Conservation (phyloP, 169 alveolate genomes). For the Cyclospora cayetanensis region DNA sequence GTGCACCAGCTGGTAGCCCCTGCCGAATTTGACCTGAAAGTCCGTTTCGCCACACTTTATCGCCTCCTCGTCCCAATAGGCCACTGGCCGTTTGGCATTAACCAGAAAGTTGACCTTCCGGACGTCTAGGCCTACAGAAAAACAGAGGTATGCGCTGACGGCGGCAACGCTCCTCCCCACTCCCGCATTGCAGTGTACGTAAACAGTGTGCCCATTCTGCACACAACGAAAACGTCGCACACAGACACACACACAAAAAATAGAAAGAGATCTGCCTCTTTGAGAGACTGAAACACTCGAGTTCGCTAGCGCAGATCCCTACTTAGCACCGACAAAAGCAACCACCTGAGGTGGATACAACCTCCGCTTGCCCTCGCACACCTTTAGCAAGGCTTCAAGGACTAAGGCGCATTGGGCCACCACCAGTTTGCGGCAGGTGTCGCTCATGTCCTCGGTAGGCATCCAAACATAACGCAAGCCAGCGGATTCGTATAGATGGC, state of each 20-base stretch:
- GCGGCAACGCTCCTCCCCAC: conserved; percentile 74
- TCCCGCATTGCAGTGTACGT: conserved; percentile 75
- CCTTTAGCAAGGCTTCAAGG: conserved; percentile 40
- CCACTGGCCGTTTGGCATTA: conserved; percentile 69
- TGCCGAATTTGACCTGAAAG: conserved; percentile 62
- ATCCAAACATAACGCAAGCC: conserved; percentile 70
- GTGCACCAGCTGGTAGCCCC: background rate
- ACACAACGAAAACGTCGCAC: background rate
- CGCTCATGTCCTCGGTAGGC: conserved; percentile 72
- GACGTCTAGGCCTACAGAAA: conserved; percentile 61
- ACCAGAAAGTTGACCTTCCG: conserved; percentile 62
- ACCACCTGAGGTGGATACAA: no score
- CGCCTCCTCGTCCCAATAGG: conserved; percentile 74
- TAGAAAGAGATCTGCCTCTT: no score
- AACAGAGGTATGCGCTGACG: conserved; percentile 70
- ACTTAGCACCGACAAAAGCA: no score
- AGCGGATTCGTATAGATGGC: conserved; percentile 58
- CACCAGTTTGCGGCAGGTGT: conserved; percentile 54
- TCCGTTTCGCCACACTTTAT: conserved; percentile 66
- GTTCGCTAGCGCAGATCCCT: no score
- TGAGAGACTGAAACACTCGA: background rate
- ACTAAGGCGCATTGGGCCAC: conserved; percentile 64
- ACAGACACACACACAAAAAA: background rate
- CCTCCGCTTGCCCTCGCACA: no score
- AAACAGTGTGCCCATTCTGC: conserved; percentile 72